Evolutionary conservation across 805 yeast species (phyloP).

Genomic region (Hanseniaspora taiwanica): DNA sequence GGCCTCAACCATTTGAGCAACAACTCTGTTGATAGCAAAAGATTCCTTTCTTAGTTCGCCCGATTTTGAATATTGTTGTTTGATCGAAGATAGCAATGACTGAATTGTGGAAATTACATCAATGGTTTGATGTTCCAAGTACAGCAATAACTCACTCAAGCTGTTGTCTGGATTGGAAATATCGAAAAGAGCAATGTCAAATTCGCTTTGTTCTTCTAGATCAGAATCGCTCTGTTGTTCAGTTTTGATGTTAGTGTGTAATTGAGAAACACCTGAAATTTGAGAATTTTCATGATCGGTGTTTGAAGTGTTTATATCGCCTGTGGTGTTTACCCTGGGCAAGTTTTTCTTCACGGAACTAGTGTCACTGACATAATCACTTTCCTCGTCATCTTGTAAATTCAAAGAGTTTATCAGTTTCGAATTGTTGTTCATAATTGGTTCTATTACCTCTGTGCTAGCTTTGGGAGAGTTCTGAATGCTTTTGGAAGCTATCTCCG

Average conservation of each 20-base stretch:
- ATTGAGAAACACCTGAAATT: too few species aligned
- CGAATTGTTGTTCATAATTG: background rate
- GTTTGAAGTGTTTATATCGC: constrained; percentile 3
- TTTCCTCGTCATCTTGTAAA: background rate
- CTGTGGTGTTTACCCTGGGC: background rate
- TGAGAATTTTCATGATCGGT: constrained; percentile 5
- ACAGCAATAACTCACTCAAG: constrained; percentile 65
- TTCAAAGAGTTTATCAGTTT: background rate
- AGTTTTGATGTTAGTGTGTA: too few species aligned
- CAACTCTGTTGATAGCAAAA: constrained; percentile 62
- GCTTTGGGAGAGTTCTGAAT: too few species aligned
- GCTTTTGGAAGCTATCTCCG: background rate
- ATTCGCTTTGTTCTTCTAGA: too few species aligned
- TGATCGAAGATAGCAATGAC: constrained; percentile 60
- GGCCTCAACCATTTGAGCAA: constrained; percentile 79
- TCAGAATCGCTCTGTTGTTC: too few species aligned
- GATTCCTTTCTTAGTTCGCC: constrained; percentile 65
- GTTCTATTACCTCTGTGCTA: too few species aligned
- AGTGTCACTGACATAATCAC: background rate
- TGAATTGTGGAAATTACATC: constrained; percentile 86
- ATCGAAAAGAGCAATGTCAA: too few species aligned
- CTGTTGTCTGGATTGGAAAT: constrained; percentile 83
- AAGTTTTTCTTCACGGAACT: too few species aligned
- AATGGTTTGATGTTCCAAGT: constrained; percentile 87
- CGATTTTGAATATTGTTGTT: constrained; percentile 61